phyloP scores from a whole-genome alignment of 805 yeast species.

The Kockiozyma suomiensis region DNA sequence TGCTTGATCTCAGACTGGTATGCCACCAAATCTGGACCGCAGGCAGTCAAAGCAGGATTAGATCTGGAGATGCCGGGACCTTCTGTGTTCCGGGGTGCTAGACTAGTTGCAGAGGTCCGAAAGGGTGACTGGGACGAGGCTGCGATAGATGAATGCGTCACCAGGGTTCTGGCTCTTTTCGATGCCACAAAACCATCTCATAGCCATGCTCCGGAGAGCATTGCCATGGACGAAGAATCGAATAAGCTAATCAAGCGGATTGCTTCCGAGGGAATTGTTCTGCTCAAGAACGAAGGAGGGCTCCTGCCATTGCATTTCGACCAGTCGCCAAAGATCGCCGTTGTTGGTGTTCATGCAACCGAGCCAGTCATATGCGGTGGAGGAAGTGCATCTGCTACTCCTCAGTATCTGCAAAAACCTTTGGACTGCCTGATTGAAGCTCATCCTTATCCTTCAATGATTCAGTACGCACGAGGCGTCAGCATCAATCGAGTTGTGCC shows the following conservation, averaged over 20 bases:
- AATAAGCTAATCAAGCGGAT: constrained; percentile 47
- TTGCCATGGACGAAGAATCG: constrained; percentile 48
- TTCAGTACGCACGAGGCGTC: no score
- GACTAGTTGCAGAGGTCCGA: constrained; percentile 49
- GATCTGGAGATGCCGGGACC: constrained; percentile 73
- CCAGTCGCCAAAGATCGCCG: constrained; percentile 48
- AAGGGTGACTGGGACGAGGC: constrained; percentile 48
- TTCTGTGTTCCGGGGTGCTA: constrained; percentile 49
- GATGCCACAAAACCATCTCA: no score
- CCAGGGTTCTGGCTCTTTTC: constrained; percentile 48
- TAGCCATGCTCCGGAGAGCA: constrained; percentile 39
- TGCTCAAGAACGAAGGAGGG: constrained; percentile 55
- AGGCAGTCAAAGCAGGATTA: constrained; percentile 56
- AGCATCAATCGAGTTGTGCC: no score
- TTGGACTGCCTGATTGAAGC: no score
- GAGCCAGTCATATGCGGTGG: not conserved
- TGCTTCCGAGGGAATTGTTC: constrained; percentile 57
- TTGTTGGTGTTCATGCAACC: constrained; percentile 49
- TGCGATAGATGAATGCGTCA: constrained; percentile 49
- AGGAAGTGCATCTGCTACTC: no score
- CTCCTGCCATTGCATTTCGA: constrained; percentile 54
- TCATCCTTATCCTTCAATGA: no score
- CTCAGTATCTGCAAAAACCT: no score
- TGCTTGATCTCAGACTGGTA: constrained; percentile 64
- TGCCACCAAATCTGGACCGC: constrained; percentile 55